These are phyloP conservation scores for Vaccinium darrowii DNA, from an alignment of 148 eudicot species.

Conservation along the genomic window DNA sequence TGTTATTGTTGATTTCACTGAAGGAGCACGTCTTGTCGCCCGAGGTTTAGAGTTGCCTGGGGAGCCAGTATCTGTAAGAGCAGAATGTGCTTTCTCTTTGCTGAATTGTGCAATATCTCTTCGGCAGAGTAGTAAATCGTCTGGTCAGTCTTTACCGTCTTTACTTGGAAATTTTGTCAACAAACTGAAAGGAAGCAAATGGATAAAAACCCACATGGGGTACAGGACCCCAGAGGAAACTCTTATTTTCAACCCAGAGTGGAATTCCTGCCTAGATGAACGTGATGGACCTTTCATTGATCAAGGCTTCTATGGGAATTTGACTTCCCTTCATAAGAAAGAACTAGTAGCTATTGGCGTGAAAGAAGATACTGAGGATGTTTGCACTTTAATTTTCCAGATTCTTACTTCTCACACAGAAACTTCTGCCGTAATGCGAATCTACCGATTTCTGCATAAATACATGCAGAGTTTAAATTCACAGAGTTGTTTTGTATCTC, in stretches of 20 bases:
- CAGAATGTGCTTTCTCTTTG: conserved; percentile 4
- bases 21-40: conserved; percentile 19
- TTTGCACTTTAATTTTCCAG: conserved; percentile 13
- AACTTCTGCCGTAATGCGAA: conserved; percentile 3
- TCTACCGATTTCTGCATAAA: conserved; percentile 7
- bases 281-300: conserved; percentile 19
- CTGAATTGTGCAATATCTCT: conserved; percentile 8
- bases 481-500: neutral
- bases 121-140: neutral
- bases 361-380: conserved; percentile 8
- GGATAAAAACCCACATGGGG: conserved; percentile 27
- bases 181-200: conserved; percentile 13
- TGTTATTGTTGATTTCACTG: conserved; percentile 17
- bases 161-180: neutral
- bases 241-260: conserved; percentile 14
- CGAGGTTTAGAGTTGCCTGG: neutral
- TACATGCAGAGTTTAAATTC: conserved; percentile 8
- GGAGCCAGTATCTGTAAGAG: neutral
- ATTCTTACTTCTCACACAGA: conserved; percentile 4
- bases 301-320: conserved; percentile 19
- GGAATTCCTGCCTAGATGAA: conserved; percentile 15
- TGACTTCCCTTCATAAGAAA: neutral
- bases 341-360: conserved; percentile 18
- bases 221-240: conserved; percentile 19
- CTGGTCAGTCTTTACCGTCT: neutral